Base-by-base conservation (phyloP, 257 asterid genomes). In the Nicotiana benthamiana region DNA sequence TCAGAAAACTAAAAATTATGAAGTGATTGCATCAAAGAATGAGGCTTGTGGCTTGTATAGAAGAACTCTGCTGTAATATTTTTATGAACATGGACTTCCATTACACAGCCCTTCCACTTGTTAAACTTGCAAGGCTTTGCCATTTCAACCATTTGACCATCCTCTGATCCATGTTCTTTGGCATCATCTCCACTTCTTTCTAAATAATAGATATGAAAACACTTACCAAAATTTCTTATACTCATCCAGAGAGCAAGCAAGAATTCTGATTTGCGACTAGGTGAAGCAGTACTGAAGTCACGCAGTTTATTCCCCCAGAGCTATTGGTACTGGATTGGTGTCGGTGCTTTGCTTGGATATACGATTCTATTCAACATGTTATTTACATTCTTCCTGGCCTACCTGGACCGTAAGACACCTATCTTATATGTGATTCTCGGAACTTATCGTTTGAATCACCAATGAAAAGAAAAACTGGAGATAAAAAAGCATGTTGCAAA, bases 321-420 rank as follows among this genome's bases (percentile, higher is more conserved):
- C 83, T 93, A 91, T 86, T 95, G 99, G 99, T 95, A 95, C 84
- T 95, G 97, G 98, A 95, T 95, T 80, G 99, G 99, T 51, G 86
- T 95, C 59, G 97, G 94, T 79, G 98, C 97, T 68, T 83, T 95
- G 91, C 87, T 91, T 26, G 99, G 97, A 79, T 95, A 93, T 67
- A 93, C 96, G 28, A 76, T 89, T 86, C 80, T 95, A 78, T 90
- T 95, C 91, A 95, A 95, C 78, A 15, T 88, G 88, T 96, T 93
- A 64, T 95, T 95, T 82, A 93, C 99, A 66, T 53, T 92, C 59
- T 91, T 86, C 87, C 93, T 95, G 81, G 83, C 92, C 40, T 90
- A 85, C 82, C 97, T 95, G 80, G 87, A 92, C 82, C 97, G 99
- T 95, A 86, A 91, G 98, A 40, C 79, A 77, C 84, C 52, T 82